Evolutionary conservation across 2,329 filamentous ascomycete species (phyloP), one percentile per base, ranked within the genome.

Genomic region (Catunica adiposa): DNA sequence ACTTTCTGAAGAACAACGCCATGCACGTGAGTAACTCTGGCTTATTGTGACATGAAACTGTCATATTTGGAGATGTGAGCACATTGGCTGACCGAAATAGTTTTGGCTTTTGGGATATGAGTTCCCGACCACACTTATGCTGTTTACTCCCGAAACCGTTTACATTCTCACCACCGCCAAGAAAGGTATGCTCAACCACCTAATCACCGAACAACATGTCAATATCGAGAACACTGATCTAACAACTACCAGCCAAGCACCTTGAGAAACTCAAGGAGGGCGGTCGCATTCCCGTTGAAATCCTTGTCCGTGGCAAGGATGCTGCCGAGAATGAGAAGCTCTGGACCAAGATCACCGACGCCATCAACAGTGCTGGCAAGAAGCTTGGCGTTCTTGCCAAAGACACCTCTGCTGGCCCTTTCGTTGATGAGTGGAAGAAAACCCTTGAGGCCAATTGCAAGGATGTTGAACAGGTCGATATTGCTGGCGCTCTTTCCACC

Each of bases 51-150:
- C 3, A 6, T 63, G 17, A 44, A 44, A 44, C 8, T 29, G n/a
- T n/a, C n/a, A n/a, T n/a, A n/a, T n/a, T n/a, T n/a, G n/a, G n/a
- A n/a, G n/a, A n/a, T n/a, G n/a, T n/a, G 42, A 22, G 2, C 15
- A 46, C 42, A 22, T n/a, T n/a, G 6, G 7, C 42, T 46, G 42
- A 46, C 42, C 22, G 20, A n/a, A 15, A 52, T 68, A 96, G 89
- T 94, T 97, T 70, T 98, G 94, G 94, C 77, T 98, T 56, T 79
- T 98, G 60, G 92, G 92, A 64, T 98, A 98, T 74, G 92, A 98
- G 69, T 98, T 98, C 66, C 92, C 92, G 34, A 89, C 90, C 40
- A 98, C 92, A 0, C 75, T 98, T 61, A 88, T 98, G 75, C 77
- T 98, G 54, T 82, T 98, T 67, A 97, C 90, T 1, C 73, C 83